Evolutionary conservation across 1,284 basidiomycete species (phyloP).

Genomic region (Heterobasidion parviporum): DNA sequence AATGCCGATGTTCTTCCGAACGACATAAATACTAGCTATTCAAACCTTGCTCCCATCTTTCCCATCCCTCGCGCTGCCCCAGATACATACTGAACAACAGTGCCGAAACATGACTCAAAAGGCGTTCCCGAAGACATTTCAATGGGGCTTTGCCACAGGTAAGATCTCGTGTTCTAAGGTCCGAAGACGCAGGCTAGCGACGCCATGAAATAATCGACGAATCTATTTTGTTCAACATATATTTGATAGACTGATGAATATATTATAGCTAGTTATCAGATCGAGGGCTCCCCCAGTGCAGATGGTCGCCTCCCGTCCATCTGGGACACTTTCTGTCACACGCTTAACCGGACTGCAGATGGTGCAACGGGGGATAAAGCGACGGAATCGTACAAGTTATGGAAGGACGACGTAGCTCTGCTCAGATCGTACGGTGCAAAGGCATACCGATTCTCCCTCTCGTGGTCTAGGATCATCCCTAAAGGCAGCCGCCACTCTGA

Average conservation of each 20-base stretch:
- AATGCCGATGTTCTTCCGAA: background rate
- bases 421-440: conserved; percentile 37
- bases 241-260: no score
- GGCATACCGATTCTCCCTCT: conserved; percentile 50
- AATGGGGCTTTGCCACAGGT: background rate
- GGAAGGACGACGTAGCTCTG: conserved; percentile 61
- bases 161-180: background rate
- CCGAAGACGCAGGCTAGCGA: no score
- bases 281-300: conserved; percentile 54
- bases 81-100: no score
- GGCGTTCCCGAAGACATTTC: background rate
- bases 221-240: background rate
- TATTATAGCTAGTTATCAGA: conserved; percentile 51
- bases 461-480: conserved; percentile 70
- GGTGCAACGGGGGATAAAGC: conserved; percentile 59
- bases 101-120: background rate
- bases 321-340: conserved; percentile 68
- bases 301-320: conserved; percentile 58
- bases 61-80: no score
- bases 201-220: background rate
- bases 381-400: conserved; percentile 62
- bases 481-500: conserved; percentile 60
- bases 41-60: background rate
- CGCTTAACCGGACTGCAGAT: conserved; percentile 58
- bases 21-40: background rate